These are phyloP conservation scores for Daldinia grandis DNA, from an alignment of 495 filamentous ascomycete genomes.

Conservation along the genomic window DNA sequence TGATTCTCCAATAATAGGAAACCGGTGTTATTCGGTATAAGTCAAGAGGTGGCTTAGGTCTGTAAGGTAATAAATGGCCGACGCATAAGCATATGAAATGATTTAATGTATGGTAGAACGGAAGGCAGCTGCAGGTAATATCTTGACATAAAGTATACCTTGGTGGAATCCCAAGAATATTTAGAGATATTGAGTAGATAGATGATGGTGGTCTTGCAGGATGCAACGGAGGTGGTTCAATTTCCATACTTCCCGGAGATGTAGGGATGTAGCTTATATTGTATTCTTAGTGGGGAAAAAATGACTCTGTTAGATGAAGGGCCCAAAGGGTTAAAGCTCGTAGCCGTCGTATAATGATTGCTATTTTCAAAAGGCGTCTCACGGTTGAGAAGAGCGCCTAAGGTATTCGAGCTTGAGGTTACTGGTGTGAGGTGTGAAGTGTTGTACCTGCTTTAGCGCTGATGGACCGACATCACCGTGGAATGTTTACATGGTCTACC, in stretches of 20 bases:
- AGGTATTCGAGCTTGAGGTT: background rate
- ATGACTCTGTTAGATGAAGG: background rate
- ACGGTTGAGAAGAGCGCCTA: background rate
- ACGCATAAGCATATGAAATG: background rate
- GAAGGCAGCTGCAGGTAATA: constrained; percentile 19
- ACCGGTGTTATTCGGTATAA: background rate
- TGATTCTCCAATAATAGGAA: constrained; percentile 12
- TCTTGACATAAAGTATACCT: background rate
- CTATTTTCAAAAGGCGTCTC: background rate
- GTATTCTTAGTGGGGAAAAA: background rate
- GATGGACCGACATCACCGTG: background rate
- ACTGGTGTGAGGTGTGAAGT: background rate
- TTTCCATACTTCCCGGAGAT: background rate
- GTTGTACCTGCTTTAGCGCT: background rate
- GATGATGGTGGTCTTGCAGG: constrained; percentile 14
- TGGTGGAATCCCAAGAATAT: constrained; percentile 9
- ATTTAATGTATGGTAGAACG: constrained; percentile 31
- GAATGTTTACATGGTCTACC: background rate
- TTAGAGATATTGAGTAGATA: constrained; percentile 8
- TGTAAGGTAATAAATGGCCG: constrained; percentile 2
- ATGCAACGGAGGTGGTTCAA: constrained; percentile 7
- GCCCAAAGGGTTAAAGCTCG: background rate
- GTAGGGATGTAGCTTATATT: background rate
- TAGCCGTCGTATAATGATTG: background rate
- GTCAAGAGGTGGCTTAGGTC: background rate